Conservation (phyloP, 2,329 filamentous ascomycete genomes). For the Lecanicillium sp. region DNA sequence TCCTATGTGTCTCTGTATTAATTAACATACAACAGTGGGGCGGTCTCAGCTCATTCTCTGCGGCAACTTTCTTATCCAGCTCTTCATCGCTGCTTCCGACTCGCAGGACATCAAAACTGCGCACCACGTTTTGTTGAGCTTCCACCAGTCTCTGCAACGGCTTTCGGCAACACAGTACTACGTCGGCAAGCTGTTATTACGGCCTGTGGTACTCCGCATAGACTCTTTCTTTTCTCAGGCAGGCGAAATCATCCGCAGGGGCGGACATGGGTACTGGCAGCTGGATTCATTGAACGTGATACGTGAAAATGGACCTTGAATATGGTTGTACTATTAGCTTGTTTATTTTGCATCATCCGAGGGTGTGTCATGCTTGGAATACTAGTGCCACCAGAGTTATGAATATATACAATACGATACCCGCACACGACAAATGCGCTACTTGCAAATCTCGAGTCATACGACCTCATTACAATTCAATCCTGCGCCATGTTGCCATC, state of each 20-base stretch:
- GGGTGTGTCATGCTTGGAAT: too few relatives aligned
- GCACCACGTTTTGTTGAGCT: constrained; percentile 27
- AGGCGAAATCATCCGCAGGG: constrained; percentile 17
- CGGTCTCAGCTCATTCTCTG: constrained; percentile 38
- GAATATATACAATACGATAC: too few relatives aligned
- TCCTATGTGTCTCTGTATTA: not conserved
- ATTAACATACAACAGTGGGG: constrained; percentile 7
- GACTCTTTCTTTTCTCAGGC: constrained; percentile 33
- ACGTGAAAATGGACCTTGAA: constrained; percentile 2
- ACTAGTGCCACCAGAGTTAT: too few relatives aligned
- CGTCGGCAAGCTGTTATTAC: constrained; percentile 22
- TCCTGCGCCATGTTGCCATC: not conserved
- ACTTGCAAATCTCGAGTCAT: too few relatives aligned
- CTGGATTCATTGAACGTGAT: constrained; percentile 7
- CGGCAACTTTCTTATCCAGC: constrained; percentile 40
- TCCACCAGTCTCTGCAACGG: constrained; percentile 28
- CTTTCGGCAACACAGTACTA: constrained; percentile 22
- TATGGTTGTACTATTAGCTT: too few relatives aligned
- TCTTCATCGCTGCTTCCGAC: constrained; percentile 35
- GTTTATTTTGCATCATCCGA: not conserved
- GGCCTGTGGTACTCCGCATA: constrained; percentile 28
- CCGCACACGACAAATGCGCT: too few relatives aligned
- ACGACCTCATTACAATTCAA: constrained; percentile 4
- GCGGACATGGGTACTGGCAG: constrained; percentile 11
- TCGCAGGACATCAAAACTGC: constrained; percentile 24